Evolutionary conservation across 148 eudicot genomes (phyloP), one percentile per base, ranked within the genome.

Genomic region (Rhododendron ferrugineum): DNA sequence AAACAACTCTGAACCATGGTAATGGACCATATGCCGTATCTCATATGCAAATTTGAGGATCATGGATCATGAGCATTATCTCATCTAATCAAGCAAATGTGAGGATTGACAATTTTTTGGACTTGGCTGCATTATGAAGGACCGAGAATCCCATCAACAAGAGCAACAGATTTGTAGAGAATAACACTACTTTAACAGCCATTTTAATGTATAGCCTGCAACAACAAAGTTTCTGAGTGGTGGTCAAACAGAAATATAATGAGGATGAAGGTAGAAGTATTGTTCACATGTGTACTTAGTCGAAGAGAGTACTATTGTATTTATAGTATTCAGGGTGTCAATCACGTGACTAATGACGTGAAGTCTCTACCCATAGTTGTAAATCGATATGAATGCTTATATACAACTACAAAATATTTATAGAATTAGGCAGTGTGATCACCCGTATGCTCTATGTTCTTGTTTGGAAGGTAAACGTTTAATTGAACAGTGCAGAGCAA

Each of bases 1-100:
- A 58, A 88, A 89, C 85, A 89, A 89, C 79, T 89, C 98, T 20
- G 98, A 94, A 76, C 98, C 98, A 47, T 94, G 95, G 98, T 94
- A 89, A 89, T 40, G 72, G 44, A 36, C 40, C 46, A 50, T 78
- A 54, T 76, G 23, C 74, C 49, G 32, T 32, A 34, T 58, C 26
- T 26, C 54, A 40, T 40, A 5, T 42, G 3, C 16, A 73, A 32
- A 7, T 52, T n/a, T 23, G 30, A 78, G 54, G 50, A 78, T 78
- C 37, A 34, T 22, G 75, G 5, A 73, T 30, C 36, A 30, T 68
- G 23, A 16, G 18, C 70, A 30, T 56, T 9, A 14, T 74, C 80
- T 6, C 49, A 5, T 52, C 13, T 36, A 34, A 84, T 37, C 30
- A n/a, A 75, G 70, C 26, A 20, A 22, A 23, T 30, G 30, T 64